A percentile compares a stretch with the other conserved stretches of the same genome.
Evolutionary conservation across 352 stramenopile species (phyloP).

Genomic region (Pythium monospermum): DNA sequence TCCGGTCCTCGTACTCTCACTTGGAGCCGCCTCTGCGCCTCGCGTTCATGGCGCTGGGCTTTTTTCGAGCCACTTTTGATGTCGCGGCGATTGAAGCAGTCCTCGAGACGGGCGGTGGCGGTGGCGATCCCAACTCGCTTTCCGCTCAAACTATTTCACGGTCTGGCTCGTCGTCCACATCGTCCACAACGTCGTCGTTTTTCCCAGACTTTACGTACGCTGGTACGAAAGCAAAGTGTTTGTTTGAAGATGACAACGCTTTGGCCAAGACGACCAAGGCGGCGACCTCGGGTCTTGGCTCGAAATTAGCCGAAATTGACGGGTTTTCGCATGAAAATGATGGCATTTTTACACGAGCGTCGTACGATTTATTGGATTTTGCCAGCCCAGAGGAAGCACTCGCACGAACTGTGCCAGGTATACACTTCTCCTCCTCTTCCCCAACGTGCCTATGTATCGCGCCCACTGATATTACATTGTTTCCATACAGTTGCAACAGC

Average conservation of each 20-base stretch:
- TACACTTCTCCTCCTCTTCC: neutral
- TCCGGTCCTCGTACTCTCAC: constrained; percentile 76
- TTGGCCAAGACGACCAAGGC: no score
- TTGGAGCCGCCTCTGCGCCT: constrained; percentile 55
- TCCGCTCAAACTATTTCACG: constrained; percentile 8
- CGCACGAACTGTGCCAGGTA: constrained; percentile 36
- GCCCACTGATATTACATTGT: neutral
- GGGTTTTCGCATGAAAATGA: constrained; percentile 71
- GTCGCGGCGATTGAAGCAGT: constrained; percentile 59
- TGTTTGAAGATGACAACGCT: constrained; percentile 46
- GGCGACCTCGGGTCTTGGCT: constrained; percentile 53
- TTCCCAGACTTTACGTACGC: constrained; percentile 45
- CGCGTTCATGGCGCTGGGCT: constrained; percentile 77
- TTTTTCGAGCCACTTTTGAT: constrained; percentile 76
- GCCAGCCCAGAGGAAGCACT: constrained; percentile 59
- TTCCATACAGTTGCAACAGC: constrained; percentile 33
- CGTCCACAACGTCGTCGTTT: constrained; percentile 7
- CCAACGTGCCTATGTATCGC: neutral
- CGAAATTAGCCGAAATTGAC: constrained; percentile 66
- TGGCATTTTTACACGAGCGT: constrained; percentile 65
- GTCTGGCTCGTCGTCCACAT: constrained; percentile 26
- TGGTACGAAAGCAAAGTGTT: constrained; percentile 5
- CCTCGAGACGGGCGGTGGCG: constrained; percentile 28
- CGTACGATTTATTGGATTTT: constrained; percentile 65
- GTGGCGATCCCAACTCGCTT: neutral